phyloP scores from a whole-genome alignment of 2,329 filamentous ascomycete genomes.

The Diplocarpon rosae region DNA sequence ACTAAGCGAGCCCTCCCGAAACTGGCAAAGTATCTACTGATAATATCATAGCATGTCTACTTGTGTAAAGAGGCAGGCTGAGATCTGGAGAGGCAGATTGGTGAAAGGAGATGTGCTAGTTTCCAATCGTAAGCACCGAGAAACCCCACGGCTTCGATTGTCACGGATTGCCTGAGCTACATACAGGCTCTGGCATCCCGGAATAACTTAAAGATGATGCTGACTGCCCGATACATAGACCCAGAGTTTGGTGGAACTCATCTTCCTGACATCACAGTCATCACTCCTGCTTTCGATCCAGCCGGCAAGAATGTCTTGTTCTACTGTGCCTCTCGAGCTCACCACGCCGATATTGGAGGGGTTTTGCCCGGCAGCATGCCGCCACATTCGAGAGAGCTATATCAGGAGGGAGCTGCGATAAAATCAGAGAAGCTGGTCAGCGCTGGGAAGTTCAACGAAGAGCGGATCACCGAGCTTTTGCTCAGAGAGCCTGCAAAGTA shows the following conservation, averaged over 20 bases:
- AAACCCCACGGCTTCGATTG: no score
- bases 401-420: conserved; percentile 29
- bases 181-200: no score
- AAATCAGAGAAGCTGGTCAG: conserved; percentile 62
- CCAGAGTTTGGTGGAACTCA: conserved; percentile 78
- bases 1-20: no score
- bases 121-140: conserved; percentile 49
- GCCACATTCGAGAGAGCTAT: conserved; percentile 27
- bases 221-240: background rate
- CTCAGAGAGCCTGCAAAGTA: conserved; percentile 64
- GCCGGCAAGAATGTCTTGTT: conserved; percentile 62
- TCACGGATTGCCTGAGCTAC: no score
- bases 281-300: conserved; percentile 64
- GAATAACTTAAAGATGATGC: no score
- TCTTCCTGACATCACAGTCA: conserved; percentile 70
- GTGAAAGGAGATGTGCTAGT: conserved; percentile 74
- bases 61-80: conserved; percentile 65
- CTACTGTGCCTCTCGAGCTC: conserved; percentile 61
- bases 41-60: conserved; percentile 51
- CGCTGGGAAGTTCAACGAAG: conserved; percentile 68
- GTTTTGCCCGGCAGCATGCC: conserved; percentile 77
- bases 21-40: no score
- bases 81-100: conserved; percentile 69
- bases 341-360: conserved; percentile 77
- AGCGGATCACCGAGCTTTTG: conserved; percentile 60